Conservation (phyloP, 1,284 basidiomycete species). For the Fomitopsis betulina region DNA sequence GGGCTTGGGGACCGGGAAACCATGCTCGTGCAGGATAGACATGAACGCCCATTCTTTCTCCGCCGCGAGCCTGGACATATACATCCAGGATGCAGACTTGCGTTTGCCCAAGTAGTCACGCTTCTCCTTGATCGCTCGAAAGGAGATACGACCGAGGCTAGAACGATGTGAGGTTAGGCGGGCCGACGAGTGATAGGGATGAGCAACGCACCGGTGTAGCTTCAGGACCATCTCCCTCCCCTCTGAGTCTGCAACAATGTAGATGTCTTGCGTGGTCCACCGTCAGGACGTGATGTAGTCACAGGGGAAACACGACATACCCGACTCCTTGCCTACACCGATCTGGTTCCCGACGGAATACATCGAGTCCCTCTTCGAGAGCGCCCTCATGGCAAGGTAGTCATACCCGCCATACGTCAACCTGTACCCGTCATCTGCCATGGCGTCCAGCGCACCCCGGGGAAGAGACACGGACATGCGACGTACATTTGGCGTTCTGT, state of each 20-base stretch:
- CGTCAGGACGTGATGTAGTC: background rate
- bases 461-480: background rate
- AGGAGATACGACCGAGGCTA: conserved; percentile 93
- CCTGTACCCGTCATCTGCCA: conserved; percentile 90
- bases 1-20: conserved; percentile 90
- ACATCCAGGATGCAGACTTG: conserved; percentile 99
- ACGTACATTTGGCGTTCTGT: conserved; percentile 86
- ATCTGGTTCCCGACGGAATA: conserved; percentile 95
- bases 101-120: conserved; percentile 96
- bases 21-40: conserved; percentile 92
- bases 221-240: conserved; percentile 89
- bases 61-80: conserved; percentile 94
- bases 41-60: conserved; percentile 99
- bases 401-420: conserved; percentile 98
- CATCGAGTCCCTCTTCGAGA: conserved; percentile 86
- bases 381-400: conserved; percentile 89
- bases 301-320: conserved; percentile 33
- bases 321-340: conserved; percentile 97
- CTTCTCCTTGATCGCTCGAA: conserved; percentile 95
- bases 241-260: conserved; percentile 84
- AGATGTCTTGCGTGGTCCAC: conserved; percentile 62
- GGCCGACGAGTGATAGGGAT: background rate
- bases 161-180: conserved; percentile 1
- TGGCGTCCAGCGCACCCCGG: conserved; percentile 4
- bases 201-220: conserved; percentile 69